Evolutionary conservation across 192 early-diverging fungal genomes (phyloP), one percentile per base, ranked within the genome.

Genomic region (Diversispora eburnea): DNA sequence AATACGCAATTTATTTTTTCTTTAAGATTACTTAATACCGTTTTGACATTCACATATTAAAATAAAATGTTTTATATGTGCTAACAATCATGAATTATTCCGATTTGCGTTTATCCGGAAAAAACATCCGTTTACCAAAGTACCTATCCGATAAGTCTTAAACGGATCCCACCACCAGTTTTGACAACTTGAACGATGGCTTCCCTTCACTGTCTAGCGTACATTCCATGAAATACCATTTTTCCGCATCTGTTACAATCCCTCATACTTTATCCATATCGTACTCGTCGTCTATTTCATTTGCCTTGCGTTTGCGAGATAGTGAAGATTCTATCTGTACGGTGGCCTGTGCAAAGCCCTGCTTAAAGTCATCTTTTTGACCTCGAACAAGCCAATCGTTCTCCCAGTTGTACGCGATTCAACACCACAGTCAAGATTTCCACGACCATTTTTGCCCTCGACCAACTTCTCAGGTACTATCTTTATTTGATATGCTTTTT

Each of bases 201-300:
- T 59, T 59, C 57, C 17, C 17, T 33, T 63, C 61, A 63, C 43
- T 63, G 61, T 63, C 25, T 63, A 63, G 43, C 61, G 25, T 43
- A 63, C 61, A 63, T 63, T 63, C 25, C 61, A 63, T 33, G 17
- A 63, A 63, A 56, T 56, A 56, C 61, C 61, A 63, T 39, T 63
- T 63, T 63, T n/a, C 61, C 25, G 61, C 61, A 63, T 63, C 61
- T 39, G 61, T 63, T 10, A 63, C 19, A 63, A 63, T 39, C 19
- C 61, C 17, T 10, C 25, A 63, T 45, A 63, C 61, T 45, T 45
- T 63, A 63, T 63, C 61, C 8, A 63, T 45, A 45, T 63, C 25
- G 8, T 63, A 45, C 61, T 45, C 61, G 19, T 63, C 43, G 17
- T 63, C 25, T 39, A 63, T 63, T 63, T 63, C 61, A 43, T 63